Percentiles rank a stretch among this genome's conserved stretches.
Conservation (phyloP, 169 alveolate species). For the Cryptosporidium parvum region DNA sequence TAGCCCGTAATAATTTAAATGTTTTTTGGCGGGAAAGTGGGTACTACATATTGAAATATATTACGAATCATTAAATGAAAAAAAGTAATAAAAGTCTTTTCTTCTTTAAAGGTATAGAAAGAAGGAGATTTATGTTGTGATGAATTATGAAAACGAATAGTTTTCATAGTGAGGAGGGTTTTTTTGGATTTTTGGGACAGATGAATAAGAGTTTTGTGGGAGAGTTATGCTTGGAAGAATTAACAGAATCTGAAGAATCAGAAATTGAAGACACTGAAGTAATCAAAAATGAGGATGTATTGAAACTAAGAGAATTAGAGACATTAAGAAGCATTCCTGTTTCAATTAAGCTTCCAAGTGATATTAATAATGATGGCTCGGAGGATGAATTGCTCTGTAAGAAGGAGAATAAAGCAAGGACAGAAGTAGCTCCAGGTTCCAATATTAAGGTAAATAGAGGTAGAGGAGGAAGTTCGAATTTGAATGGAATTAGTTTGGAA, state of each 20-base stretch:
- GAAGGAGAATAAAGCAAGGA: background rate
- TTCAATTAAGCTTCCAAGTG: slow-evolving; percentile 10
- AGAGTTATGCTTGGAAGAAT: background rate
- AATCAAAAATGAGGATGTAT: background rate
- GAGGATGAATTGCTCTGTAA: background rate
- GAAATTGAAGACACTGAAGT: background rate
- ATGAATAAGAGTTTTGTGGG: background rate
- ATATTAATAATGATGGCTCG: background rate
- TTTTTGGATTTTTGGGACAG: slow-evolving; percentile 6
- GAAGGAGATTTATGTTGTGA: background rate
- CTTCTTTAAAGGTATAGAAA: background rate
- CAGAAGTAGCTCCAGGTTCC: background rate
- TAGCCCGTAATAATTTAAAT: background rate
- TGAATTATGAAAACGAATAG: slow-evolving; percentile 21
- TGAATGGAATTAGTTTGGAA: background rate
- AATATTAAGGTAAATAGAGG: background rate
- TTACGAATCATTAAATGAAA: background rate
- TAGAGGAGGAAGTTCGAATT: background rate
- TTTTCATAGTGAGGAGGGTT: slow-evolving; percentile 8
- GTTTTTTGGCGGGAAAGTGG: slow-evolving; percentile 41
- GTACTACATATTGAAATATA: background rate
- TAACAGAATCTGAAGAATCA: slow-evolving; percentile 4
- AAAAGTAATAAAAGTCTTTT: background rate
- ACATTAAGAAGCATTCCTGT: background rate
- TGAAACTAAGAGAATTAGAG: background rate